phyloP scores from a whole-genome alignment of 2,329 filamentous ascomycete genomes.

The Pestalotiopsis sp. region DNA sequence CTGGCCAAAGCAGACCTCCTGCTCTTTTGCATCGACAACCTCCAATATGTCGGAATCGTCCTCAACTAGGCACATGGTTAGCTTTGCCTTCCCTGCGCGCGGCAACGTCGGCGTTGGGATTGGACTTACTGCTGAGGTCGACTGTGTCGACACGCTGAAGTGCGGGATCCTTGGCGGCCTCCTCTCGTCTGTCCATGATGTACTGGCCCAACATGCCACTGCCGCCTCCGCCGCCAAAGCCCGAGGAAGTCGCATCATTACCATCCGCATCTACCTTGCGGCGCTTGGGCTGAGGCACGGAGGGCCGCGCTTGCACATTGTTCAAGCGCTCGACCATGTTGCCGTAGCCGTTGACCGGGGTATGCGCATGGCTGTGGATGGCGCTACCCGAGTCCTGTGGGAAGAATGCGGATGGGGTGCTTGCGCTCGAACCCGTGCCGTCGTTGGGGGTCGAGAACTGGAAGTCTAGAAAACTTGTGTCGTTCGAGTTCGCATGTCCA shows the following conservation, averaged over 20 bases:
- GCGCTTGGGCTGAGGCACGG: slow-evolving; percentile 65
- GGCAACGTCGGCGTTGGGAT: slow-evolving; percentile 18
- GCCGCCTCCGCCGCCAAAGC: slow-evolving; percentile 45
- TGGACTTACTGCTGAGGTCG: slow-evolving; percentile 58
- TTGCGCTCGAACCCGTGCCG: slow-evolving; percentile 23
- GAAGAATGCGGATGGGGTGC: slow-evolving; percentile 19
- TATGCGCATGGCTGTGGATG: slow-evolving; percentile 16
- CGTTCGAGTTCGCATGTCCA: slow-evolving; percentile 28
- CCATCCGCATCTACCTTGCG: slow-evolving; percentile 57
- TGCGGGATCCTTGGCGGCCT: slow-evolving; percentile 36
- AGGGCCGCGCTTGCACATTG: slow-evolving; percentile 68
- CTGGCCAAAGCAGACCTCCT: slow-evolving; percentile 82
- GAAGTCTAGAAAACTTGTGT: slow-evolving; percentile 44
- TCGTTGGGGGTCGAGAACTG: slow-evolving; percentile 34
- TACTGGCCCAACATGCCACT: slow-evolving; percentile 67
- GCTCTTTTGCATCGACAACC: slow-evolving; percentile 61
- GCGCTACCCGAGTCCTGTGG: slow-evolving; percentile 13
- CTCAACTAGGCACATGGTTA: slow-evolving; percentile 26
- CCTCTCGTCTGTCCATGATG: slow-evolving; percentile 61
- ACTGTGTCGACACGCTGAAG: slow-evolving; percentile 45
- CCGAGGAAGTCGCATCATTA: slow-evolving; percentile 41
- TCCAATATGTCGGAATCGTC: slow-evolving; percentile 63
- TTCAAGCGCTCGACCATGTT: slow-evolving; percentile 76
- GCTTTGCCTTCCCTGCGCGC: background rate
- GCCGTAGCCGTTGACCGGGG: slow-evolving; percentile 47